These are phyloP conservation scores for Cylindrodendrum hubeiense DNA, from an alignment of 2,329 filamentous ascomycete genomes.

Conservation along the genomic window DNA sequence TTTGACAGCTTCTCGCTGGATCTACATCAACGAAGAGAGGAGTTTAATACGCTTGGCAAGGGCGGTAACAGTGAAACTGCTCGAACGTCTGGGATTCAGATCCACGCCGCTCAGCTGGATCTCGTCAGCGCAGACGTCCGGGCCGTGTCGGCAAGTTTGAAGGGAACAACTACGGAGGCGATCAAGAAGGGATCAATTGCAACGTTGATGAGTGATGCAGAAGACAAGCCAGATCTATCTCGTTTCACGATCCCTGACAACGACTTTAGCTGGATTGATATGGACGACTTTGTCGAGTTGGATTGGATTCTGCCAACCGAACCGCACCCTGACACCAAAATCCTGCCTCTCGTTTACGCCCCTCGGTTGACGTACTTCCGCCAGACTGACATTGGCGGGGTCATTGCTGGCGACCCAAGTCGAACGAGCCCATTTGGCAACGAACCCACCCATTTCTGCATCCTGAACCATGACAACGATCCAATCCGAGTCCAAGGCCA, in stretches of 20 bases:
- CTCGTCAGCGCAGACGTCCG: conserved; percentile 92
- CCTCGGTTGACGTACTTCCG: conserved; percentile 98
- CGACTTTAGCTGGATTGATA: conserved; percentile 97
- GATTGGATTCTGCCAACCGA: conserved; percentile 96
- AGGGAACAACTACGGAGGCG: conserved; percentile 82
- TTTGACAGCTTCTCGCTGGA: conserved; percentile 98
- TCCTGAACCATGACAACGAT: conserved; percentile 92
- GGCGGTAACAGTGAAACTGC: conserved; percentile 78
- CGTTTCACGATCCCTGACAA: conserved; percentile 96
- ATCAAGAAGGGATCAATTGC: conserved; percentile 72
- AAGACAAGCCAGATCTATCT: conserved; percentile 78
- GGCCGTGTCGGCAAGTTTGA: conserved; percentile 91
- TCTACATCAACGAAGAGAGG: conserved; percentile 91
- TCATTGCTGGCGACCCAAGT: conserved; percentile 83
- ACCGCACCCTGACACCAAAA: conserved; percentile 92
- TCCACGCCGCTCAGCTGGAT: conserved; percentile 94
- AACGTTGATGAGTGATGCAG: conserved; percentile 64
- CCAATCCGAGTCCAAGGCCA: conserved; percentile 89
- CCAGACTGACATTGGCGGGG: conserved; percentile 90
- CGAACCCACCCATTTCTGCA: conserved; percentile 93
- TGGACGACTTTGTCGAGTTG: conserved; percentile 98
- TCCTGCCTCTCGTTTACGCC: conserved; percentile 89
- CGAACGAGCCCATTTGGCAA: conserved; percentile 91
- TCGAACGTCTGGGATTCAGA: conserved; percentile 88
- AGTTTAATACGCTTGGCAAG: conserved; percentile 86